These are phyloP conservation scores for Boechera divaricarpa DNA, from an alignment of 345 rosid genomes.

Conservation along the genomic window DNA sequence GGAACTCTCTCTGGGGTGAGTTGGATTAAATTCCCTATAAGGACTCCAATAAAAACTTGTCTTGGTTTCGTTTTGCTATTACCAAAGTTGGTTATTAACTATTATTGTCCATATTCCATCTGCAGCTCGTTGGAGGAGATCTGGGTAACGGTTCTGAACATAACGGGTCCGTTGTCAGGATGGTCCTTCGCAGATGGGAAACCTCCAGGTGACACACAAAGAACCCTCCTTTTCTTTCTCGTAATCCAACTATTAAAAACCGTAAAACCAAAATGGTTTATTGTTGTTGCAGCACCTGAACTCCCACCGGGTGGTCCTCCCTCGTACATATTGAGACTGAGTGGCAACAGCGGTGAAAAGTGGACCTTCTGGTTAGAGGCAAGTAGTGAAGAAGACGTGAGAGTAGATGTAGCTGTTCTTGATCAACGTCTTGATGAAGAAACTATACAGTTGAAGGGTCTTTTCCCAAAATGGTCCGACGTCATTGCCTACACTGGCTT, in stretches of 20 bases:
- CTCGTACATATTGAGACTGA: constrained; percentile 83
- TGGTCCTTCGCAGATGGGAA: constrained; percentile 91
- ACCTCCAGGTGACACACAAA: constrained; percentile 61
- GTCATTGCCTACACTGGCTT: constrained; percentile 73
- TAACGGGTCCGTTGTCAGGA: constrained; percentile 87
- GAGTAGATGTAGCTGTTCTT: constrained; percentile 80
- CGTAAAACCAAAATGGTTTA: constrained; percentile 22
- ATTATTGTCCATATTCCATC: constrained; percentile 3
- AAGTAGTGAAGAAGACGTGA: constrained; percentile 52
- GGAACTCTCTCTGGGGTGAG: constrained; percentile 94
- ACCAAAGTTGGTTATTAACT: not conserved
- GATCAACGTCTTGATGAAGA: constrained; percentile 74
- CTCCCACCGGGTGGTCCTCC: constrained; percentile 69
- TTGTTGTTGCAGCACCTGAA: constrained; percentile 67
- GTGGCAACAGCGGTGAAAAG: constrained; percentile 68
- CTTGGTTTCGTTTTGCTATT: not conserved
- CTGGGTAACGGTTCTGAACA: constrained; percentile 90
- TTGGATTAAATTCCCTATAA: not conserved
- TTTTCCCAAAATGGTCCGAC: constrained; percentile 90
- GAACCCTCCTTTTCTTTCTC: not conserved
- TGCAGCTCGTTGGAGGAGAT: constrained; percentile 85
- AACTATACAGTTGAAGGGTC: constrained; percentile 63
- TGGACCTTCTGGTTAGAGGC: constrained; percentile 98
- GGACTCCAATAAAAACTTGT: not conserved
- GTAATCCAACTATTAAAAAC: not conserved